These are phyloP conservation scores for Botrytis sinoallii DNA, from an alignment of 2,329 filamentous ascomycete species.

Conservation along the genomic window DNA sequence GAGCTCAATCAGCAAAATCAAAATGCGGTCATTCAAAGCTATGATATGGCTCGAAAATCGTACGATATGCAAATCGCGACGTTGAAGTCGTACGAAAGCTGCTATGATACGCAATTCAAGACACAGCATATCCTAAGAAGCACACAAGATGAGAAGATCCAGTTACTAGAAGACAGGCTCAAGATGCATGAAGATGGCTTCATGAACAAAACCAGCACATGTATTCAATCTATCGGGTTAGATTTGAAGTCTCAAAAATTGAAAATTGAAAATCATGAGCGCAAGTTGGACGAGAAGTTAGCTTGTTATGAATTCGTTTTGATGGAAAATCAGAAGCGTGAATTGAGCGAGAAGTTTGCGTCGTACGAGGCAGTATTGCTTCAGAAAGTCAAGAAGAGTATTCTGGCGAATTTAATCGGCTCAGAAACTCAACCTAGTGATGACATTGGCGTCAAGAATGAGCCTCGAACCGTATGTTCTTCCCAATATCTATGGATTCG, in stretches of 20 bases:
- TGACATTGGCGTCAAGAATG: neutral
- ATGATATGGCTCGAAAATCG: no score
- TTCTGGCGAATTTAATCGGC: neutral
- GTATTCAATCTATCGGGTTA: no score
- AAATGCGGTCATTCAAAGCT: no score
- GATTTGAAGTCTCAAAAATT: neutral
- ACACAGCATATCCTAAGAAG: no score
- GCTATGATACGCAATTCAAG: no score
- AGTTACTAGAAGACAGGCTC: no score
- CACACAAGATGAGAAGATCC: no score
- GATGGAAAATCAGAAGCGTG: neutral
- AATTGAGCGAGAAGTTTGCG: neutral
- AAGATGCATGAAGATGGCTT: no score
- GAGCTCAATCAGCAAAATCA: no score
- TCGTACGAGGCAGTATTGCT: neutral
- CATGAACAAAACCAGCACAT: no score
- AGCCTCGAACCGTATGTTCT: neutral
- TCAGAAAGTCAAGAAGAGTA: neutral
- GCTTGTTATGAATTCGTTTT: neutral
- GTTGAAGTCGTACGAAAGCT: no score
- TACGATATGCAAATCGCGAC: no score
- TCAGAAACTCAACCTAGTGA: neutral
- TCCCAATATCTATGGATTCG: neutral
- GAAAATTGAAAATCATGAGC: neutral
- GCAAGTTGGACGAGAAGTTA: neutral